Evolutionary conservation across 805 yeast genomes (phyloP).

Genomic region (Saturnispora zaruensis): DNA sequence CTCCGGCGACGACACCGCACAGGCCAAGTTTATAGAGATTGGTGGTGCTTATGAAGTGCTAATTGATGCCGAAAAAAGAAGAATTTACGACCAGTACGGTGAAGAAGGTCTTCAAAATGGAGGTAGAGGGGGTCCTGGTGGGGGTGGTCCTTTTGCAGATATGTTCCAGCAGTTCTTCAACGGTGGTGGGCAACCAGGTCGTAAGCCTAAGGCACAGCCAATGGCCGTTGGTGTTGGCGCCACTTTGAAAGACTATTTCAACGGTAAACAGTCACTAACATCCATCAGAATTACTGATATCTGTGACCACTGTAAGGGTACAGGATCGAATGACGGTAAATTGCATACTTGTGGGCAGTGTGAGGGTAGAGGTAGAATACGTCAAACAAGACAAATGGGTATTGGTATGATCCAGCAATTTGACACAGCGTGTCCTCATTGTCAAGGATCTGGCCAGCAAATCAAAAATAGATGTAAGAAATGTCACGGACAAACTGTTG

Average conservation of each 20-base stretch:
- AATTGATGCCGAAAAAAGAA: conserved; percentile 59
- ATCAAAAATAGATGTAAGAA: conserved; percentile 55
- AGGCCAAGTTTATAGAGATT: conserved; percentile 76
- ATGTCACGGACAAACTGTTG: conserved; percentile 68
- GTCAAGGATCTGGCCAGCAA: conserved; percentile 69
- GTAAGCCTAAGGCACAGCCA: conserved; percentile 54
- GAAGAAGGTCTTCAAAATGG: conserved; percentile 54
- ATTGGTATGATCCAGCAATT: conserved; percentile 87
- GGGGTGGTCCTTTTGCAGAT: conserved; percentile 33
- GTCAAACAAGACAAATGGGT: conserved; percentile 66
- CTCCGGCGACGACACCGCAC: conserved; percentile 72
- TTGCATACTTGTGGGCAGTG: conserved; percentile 59
- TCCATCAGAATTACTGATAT: conserved; percentile 59
- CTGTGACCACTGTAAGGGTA: conserved; percentile 73
- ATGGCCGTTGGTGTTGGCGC: conserved; percentile 48
- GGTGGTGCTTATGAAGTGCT: conserved; percentile 91
- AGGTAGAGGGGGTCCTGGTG: conserved; percentile 21
- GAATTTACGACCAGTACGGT: conserved; percentile 69
- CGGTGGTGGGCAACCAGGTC: conserved; percentile 16
- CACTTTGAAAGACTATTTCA: conserved; percentile 56
- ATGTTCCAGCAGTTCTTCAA: conserved; percentile 57
- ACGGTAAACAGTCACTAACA: conserved; percentile 58
- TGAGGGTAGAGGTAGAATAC: conserved; percentile 62
- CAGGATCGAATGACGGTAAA: conserved; percentile 77
- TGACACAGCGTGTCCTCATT: conserved; percentile 68